Evolutionary conservation across 2,329 filamentous ascomycete species (phyloP).

Genomic region (Pseudogymnoascus sp.): DNA sequence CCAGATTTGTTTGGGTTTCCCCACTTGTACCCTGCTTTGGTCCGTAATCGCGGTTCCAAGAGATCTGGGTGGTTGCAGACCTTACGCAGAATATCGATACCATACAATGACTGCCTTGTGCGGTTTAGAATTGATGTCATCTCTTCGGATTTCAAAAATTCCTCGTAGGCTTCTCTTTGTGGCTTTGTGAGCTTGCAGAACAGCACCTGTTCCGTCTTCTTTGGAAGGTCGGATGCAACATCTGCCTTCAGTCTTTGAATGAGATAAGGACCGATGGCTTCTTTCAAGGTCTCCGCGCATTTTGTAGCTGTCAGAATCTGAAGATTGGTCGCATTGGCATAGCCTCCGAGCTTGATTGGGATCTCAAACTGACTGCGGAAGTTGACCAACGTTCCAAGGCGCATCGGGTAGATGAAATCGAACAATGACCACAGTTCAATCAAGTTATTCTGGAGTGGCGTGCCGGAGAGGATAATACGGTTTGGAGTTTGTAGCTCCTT

Average conservation of each 20-base stretch:
- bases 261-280: conserved; percentile 87
- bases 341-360: conserved; percentile 86
- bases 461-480: conserved; percentile 87
- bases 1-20: conserved; percentile 74
- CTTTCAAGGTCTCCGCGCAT: conserved; percentile 88
- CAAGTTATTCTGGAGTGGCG: conserved; percentile 95
- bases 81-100: conserved; percentile 86
- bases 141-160: conserved; percentile 74
- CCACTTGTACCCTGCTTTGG: conserved; percentile 63
- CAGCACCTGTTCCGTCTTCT: conserved; percentile 92
- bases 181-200: conserved; percentile 84
- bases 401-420: conserved; percentile 96
- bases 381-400: conserved; percentile 80
- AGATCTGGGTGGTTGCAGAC: conserved; percentile 97
- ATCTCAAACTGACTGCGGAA: conserved; percentile 91
- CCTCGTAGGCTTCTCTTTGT: conserved; percentile 73
- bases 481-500: conserved; percentile 89
- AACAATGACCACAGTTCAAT: conserved; percentile 95
- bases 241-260: conserved; percentile 89
- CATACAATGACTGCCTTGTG: conserved; percentile 73
- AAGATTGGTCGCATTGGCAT: conserved; percentile 88
- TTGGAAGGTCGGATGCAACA: conserved; percentile 84
- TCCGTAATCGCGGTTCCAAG: conserved; percentile 50
- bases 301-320: conserved; percentile 92
- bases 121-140: conserved; percentile 74